Evolutionary conservation across 306 rosid genomes (phyloP), one percentile per base, ranked within the genome.

Genomic region (Senna siamea): DNA sequence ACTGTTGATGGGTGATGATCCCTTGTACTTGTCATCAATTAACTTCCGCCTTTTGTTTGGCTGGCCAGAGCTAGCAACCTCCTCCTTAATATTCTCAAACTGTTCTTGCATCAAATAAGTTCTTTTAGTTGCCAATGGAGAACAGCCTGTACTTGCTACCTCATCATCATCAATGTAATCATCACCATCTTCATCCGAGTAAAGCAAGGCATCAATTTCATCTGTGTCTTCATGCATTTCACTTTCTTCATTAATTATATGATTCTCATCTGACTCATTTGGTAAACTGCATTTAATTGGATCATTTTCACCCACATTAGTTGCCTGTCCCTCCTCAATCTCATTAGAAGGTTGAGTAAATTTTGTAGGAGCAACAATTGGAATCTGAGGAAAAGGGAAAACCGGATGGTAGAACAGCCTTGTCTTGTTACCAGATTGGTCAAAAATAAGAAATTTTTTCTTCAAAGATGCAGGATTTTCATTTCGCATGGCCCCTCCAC

Each of bases 161-260:
- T 92, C 96, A 67, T 91, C 93, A 7, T 92, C 96, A 22, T 84
- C 85, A 6, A 69, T 72, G 40, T 30, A 46, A 37, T 34, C 47
- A n/a, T 74, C 81, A 10, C 23, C 77, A 47, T 52, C 82, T 28
- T 84, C 83, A 61, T 92, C 98, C 37, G 98, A 92, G 81, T 81
- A 80, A 66, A 92, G 96, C 79, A 92, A 80, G 4, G 98, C 98
- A 77, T 92, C 86, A 75, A 92, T 88, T 79, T 92, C 98, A 78
- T 88, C 93, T 1, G 96, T 89, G 84, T 92, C 87, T 82, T 92
- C 98, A 73, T 84, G 97, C 92, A 92, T 83, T 80, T 88, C 97
- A 78, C 90, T 89, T 81, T 78, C 89, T 44, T 84, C 87, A 48
- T 44, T 69, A 43, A 48, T 57, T 9, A 81, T 35, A 23, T 70